Percentiles rank a stretch among this genome's conserved stretches.
Conservation (phyloP, 176 grass and related monocot species). For the Rhipidocladum racemiflorum region DNA sequence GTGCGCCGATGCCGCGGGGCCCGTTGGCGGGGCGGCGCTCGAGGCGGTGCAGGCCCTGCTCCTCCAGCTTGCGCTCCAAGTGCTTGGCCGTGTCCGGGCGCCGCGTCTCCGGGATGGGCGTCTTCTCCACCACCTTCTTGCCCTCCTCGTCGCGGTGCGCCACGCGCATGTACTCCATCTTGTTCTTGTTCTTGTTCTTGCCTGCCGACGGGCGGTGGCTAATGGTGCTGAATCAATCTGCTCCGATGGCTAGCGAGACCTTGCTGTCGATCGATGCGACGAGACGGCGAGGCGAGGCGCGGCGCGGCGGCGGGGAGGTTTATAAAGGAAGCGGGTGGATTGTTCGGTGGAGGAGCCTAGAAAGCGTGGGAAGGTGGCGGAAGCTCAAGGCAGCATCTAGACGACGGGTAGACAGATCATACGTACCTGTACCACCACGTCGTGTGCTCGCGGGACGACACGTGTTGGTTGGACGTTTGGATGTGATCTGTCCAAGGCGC, state of each 20-base stretch:
- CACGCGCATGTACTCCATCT: constrained; percentile 31
- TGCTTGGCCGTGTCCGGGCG: constrained; percentile 44
- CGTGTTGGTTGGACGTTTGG: neutral
- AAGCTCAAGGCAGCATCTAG: constrained; percentile 3
- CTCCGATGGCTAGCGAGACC: neutral
- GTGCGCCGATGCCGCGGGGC: constrained; percentile 42
- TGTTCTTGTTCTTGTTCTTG: neutral
- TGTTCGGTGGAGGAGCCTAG: constrained; percentile 6
- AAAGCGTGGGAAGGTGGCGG: constrained; percentile 19
- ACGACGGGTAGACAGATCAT: neutral
- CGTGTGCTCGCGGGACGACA: neutral
- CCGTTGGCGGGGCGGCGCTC: constrained; percentile 73
- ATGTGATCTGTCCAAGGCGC: too few relatives aligned
- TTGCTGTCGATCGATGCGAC: neutral
- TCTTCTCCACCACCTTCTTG: constrained; percentile 47
- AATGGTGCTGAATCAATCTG: too few relatives aligned
- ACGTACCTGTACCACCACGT: neutral
- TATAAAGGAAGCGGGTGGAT: neutral
- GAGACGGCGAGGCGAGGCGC: fast-evolving
- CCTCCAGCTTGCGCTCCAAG: constrained; percentile 73
- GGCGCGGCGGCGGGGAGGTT: neutral
- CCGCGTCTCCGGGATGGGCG: constrained; percentile 44
- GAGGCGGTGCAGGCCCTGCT: constrained; percentile 61
- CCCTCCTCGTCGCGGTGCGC: constrained; percentile 71
- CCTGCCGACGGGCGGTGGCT: neutral